phyloP scores from a whole-genome alignment of 1,139 yeast species.

The Taphrina confusa region DNA sequence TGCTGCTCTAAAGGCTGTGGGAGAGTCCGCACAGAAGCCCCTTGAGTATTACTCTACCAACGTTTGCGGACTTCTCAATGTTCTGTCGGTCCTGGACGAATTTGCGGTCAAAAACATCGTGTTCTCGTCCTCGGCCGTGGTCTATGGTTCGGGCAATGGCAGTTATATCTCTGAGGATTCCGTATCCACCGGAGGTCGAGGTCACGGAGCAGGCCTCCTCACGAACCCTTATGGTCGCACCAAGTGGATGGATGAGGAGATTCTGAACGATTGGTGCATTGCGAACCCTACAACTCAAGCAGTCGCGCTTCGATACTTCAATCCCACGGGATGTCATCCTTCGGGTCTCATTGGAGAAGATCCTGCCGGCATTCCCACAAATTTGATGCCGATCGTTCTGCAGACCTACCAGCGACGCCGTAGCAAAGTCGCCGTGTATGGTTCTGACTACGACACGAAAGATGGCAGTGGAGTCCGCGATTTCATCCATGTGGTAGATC shows the following conservation, averaged over 20 bases:
- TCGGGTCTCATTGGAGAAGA: conserved; percentile 79
- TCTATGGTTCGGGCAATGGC: conserved; percentile 55
- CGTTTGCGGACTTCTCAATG: conserved; percentile 63
- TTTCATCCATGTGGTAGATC: conserved; percentile 77
- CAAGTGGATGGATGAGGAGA: conserved; percentile 64
- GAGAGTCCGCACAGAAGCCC: conserved; percentile 73
- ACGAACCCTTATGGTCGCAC: conserved; percentile 78
- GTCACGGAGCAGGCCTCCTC: conserved; percentile 59
- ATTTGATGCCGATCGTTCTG: conserved; percentile 70
- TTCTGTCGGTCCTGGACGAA: conserved; percentile 57
- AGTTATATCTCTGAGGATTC: conserved; percentile 19
- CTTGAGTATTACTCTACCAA: conserved; percentile 69
- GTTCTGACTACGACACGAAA: conserved; percentile 61
- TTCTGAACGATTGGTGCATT: conserved; percentile 59
- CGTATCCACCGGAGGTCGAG: conserved; percentile 62
- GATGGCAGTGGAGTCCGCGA: conserved; percentile 85
- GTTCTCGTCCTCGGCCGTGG: conserved; percentile 78
- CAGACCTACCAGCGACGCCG: conserved; percentile 77
- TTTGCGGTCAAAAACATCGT: conserved; percentile 57
- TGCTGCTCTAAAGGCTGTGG: conserved; percentile 86
- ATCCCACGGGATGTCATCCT: conserved; percentile 84
- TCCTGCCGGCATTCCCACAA: conserved; percentile 75
- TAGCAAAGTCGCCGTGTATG: conserved; percentile 65
- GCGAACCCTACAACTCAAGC: conserved; percentile 59
- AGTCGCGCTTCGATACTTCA: conserved; percentile 73